Evolutionary conservation across 1,284 basidiomycete species (phyloP), one percentile per base, ranked within the genome.

Genomic region (Austroboletus novae-zelandiae): DNA sequence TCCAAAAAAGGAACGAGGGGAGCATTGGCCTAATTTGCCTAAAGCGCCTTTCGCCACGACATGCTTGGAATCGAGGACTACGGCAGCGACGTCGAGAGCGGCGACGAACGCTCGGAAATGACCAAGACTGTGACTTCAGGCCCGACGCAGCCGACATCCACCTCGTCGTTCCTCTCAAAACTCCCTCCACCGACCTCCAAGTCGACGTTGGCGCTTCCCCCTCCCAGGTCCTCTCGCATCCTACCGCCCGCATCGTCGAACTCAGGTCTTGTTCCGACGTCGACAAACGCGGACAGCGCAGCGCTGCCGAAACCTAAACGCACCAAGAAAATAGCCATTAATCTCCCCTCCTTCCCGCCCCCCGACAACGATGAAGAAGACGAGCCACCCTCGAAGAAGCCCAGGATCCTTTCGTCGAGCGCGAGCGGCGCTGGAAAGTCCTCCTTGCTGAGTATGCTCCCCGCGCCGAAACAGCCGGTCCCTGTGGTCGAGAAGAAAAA

Each of bases 11-110:
- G 15, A 11, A 36, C 15, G 11, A n/a, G 11, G 11, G 34, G 2
- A 32, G 31, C 31, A 32, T 14, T 34, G 18, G 9, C 18, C 14
- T 13, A 27, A 36, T 18, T 9, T 27, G 20, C 30, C 47, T 2
- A 34, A 11, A 5, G 1, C 7, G 5, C 23, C 27, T 41, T 41
- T 13, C 11, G 9, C 9, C 11, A 27, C 50, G 50, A 52, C 47
- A 90, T 89, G 86, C 78, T 89, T 58, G 86, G 85, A 43, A 74
- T 88, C 50, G 83, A 84, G 61, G 77, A 75, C 74, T 90, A 90
- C 59, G 85, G 84, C 53, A 89, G 84, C 67, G 84, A 77, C 65
- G 79, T 75, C 59, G 81, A 83, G 54, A 73, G 72, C 57, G 78
- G 78, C 47, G 68, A 73, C 42, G 80, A 84, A 48, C 44, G 43